phyloP scores from a whole-genome alignment of 2,329 filamentous ascomycete genomes.

The Aspergillus sp. region DNA sequence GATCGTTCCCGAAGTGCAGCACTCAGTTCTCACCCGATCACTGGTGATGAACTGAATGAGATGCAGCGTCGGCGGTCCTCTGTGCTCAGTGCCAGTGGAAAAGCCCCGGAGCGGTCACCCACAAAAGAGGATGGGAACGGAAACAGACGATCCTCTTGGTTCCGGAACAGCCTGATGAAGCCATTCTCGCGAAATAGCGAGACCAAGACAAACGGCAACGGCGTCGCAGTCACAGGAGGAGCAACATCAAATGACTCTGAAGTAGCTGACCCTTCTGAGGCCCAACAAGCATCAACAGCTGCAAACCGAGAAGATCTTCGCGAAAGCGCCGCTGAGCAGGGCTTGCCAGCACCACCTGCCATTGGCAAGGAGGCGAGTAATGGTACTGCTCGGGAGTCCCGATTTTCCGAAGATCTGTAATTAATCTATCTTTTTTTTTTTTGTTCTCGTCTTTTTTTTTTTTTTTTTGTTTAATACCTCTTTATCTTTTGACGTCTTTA shows the following conservation, averaged over 20 bases:
- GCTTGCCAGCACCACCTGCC: slow-evolving; percentile 23
- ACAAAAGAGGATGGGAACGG: slow-evolving; percentile 11
- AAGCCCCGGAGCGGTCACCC: slow-evolving; percentile 4
- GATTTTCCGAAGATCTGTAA: slow-evolving; percentile 33
- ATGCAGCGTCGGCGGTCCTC: slow-evolving; percentile 6
- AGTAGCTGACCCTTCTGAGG: slow-evolving; percentile 6
- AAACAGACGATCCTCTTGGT: slow-evolving; percentile 15
- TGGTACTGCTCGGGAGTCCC: slow-evolving; percentile 25
- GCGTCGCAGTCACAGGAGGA: slow-evolving; percentile 3
- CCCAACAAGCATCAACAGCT: slow-evolving; percentile 5
- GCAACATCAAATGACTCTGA: slow-evolving; percentile 6
- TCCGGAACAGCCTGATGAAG: slow-evolving; percentile 22
- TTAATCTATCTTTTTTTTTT: not conserved
- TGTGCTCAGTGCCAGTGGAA: slow-evolving; percentile 7
- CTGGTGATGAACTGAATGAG: slow-evolving; percentile 15
- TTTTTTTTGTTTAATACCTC: not conserved
- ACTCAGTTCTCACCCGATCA: slow-evolving; percentile 28
- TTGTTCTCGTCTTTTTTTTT: not conserved
- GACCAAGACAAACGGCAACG: slow-evolving; percentile 15
- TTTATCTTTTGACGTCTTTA: not conserved
- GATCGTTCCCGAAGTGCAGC: slow-evolving; percentile 16
- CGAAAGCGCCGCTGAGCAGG: slow-evolving; percentile 24
- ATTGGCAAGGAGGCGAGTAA: slow-evolving; percentile 17
- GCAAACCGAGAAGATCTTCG: slow-evolving; percentile 20
- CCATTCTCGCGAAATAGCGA: slow-evolving; percentile 17